Evolutionary conservation across 2,329 filamentous ascomycete species (phyloP).

Genomic region (Penicillium sp.): DNA sequence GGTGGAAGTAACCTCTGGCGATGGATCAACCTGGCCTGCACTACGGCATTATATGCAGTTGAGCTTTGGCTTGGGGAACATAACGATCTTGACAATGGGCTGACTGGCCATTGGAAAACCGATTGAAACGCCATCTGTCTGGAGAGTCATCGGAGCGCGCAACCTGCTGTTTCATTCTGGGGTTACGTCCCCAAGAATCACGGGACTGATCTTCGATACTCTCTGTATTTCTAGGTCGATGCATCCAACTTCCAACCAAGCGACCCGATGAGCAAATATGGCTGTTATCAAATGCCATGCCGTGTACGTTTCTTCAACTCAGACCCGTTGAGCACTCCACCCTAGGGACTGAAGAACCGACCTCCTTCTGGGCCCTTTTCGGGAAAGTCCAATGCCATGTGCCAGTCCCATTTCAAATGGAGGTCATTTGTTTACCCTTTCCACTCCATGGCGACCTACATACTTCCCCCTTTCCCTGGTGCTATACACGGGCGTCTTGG

Average conservation of each 20-base stretch:
- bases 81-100: slow-evolving; percentile 68
- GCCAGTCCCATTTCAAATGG: not conserved
- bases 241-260: not conserved
- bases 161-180: not conserved
- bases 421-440: not conserved
- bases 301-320: not conserved
- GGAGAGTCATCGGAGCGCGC: not conserved
- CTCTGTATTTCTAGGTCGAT: not conserved
- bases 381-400: not conserved
- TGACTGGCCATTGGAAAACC: slow-evolving; percentile 87
- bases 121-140: slow-evolving; percentile 61
- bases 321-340: not conserved
- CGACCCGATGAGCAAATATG: not conserved
- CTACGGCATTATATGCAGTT: slow-evolving; percentile 85
- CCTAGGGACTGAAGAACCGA: not conserved
- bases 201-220: not conserved
- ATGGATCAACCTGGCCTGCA: slow-evolving; percentile 88
- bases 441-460: not conserved
- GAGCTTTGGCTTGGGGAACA: slow-evolving; percentile 81
- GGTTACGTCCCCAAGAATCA: not conserved
- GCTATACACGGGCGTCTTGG: slow-evolving; percentile 5
- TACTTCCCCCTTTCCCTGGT: not conserved
- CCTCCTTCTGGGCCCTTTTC: not conserved
- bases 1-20: slow-evolving; percentile 86
- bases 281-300: not conserved